These are phyloP conservation scores for Wickerhamiella slavikovae DNA, from an alignment of 805 yeast species.

Conservation along the genomic window DNA sequence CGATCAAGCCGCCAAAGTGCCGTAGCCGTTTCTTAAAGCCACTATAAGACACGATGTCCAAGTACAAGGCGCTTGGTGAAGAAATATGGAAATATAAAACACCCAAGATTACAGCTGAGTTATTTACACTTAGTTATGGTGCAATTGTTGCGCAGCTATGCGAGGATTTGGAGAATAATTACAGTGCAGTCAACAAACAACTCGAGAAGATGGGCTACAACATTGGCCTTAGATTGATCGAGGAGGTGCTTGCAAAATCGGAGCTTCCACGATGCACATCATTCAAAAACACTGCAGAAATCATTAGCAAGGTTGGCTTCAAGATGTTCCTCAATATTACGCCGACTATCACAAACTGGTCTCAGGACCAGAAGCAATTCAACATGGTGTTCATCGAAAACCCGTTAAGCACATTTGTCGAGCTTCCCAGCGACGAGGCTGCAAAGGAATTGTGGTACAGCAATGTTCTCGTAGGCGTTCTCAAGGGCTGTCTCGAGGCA, in stretches of 20 bases:
- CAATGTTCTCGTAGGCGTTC: slow-evolving; percentile 71
- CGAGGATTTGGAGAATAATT: slow-evolving; percentile 59
- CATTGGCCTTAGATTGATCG: slow-evolving; percentile 77
- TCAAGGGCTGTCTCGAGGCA: slow-evolving; percentile 86
- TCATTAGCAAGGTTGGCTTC: slow-evolving; percentile 71
- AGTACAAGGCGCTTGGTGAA: slow-evolving; percentile 37
- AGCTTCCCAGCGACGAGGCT: slow-evolving; percentile 64
- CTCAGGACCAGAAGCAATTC: slow-evolving; percentile 53
- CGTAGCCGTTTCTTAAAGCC: too few species aligned
- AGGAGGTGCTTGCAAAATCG: slow-evolving; percentile 78
- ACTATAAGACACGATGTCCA: too few species aligned
- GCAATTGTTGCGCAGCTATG: slow-evolving; percentile 82
- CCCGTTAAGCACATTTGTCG: slow-evolving; percentile 89
- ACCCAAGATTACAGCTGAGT: slow-evolving; percentile 71
- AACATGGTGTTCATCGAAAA: slow-evolving; percentile 59
- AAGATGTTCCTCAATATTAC: slow-evolving; percentile 68
- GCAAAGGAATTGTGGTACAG: slow-evolving; percentile 74
- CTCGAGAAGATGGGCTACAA: slow-evolving; percentile 87
- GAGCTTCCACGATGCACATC: slow-evolving; percentile 65
- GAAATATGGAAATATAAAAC: slow-evolving; percentile 80
- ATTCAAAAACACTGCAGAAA: slow-evolving; percentile 74
- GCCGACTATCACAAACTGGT: slow-evolving; percentile 61
- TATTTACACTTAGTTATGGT: slow-evolving; percentile 89
- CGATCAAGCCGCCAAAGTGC: too few species aligned
- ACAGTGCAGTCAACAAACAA: slow-evolving; percentile 59